These are phyloP conservation scores for Hypoxylon sp. DNA, from an alignment of 2,329 filamentous ascomycete species.

Conservation along the genomic window DNA sequence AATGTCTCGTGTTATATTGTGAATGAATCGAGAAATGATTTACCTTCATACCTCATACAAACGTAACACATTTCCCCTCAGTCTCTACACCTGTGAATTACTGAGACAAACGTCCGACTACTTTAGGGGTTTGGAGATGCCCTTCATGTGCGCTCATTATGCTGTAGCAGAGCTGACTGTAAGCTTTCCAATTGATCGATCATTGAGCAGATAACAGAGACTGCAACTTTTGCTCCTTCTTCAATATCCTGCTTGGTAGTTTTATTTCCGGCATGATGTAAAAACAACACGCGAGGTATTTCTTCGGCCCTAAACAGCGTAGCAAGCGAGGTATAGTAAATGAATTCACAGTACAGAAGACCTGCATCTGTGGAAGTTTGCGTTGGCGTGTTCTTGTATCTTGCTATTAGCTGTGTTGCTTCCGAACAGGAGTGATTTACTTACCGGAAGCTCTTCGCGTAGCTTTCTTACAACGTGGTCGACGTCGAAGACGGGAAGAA, in stretches of 20 bases:
- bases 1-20: too few relatives aligned
- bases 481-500: slow-evolving; percentile 14
- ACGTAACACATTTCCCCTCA: too few relatives aligned
- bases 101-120: too few relatives aligned
- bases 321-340: slow-evolving; percentile 18
- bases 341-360: slow-evolving; percentile 24
- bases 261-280: slow-evolving; percentile 19
- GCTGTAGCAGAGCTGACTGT: not conserved
- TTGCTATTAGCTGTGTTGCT: not conserved
- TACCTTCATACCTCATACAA: too few relatives aligned
- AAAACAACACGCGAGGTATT: slow-evolving; percentile 2
- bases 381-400: not conserved
- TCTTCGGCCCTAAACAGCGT: not conserved
- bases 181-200: slow-evolving; percentile 16
- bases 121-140: not conserved
- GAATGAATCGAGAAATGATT: too few relatives aligned
- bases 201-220: slow-evolving; percentile 25
- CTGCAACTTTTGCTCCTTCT: slow-evolving; percentile 14
- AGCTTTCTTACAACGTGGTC: slow-evolving; percentile 4
- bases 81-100: too few relatives aligned
- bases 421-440: not conserved
- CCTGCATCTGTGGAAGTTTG: slow-evolving; percentile 15
- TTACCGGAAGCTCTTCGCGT: slow-evolving; percentile 19
- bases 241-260: slow-evolving; percentile 13
- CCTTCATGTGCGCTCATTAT: not conserved